Conservation (phyloP, 257 asterid genomes). For the Handroanthus guayacan region DNA sequence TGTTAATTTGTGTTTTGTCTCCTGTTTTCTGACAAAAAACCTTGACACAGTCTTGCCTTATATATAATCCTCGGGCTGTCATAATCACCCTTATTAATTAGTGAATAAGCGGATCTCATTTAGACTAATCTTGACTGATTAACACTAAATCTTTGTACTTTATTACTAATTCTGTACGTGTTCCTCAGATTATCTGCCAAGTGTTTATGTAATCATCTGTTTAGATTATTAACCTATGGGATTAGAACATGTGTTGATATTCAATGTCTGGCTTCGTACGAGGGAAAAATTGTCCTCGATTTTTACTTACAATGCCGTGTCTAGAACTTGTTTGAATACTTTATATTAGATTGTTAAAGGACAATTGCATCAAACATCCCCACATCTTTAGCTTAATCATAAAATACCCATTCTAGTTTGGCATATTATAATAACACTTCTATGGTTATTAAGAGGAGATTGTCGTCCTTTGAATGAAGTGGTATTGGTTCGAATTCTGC, state of each 20-base stretch:
- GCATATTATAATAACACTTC: too few relatives aligned
- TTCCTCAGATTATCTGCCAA: conserved; percentile 44
- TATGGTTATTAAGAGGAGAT: too few relatives aligned
- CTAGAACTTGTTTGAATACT: conserved; percentile 15
- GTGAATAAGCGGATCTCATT: conserved; percentile 35
- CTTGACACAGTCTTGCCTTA: conserved; percentile 23
- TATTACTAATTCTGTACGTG: conserved; percentile 34
- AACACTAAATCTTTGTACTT: conserved; percentile 28
- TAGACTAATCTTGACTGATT: too few relatives aligned
- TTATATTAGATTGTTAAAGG: background rate
- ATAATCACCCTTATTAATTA: conserved; percentile 27
- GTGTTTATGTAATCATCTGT: conserved; percentile 40
- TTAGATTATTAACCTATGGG: conserved; percentile 38
- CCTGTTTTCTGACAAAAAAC: conserved; percentile 40
- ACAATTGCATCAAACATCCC: too few relatives aligned
- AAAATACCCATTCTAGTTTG: too few relatives aligned
- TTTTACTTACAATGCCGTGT: background rate
- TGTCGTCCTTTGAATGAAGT: too few relatives aligned
- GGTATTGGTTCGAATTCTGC: too few relatives aligned
- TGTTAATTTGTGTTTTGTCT: conserved; percentile 25
- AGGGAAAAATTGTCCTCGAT: conserved; percentile 19
- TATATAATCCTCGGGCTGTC: conserved; percentile 13
- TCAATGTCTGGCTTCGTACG: conserved; percentile 33
- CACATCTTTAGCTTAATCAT: too few relatives aligned
- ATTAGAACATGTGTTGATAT: conserved; percentile 39